Conservation (phyloP, 2,329 filamentous ascomycete species). For the Talaromyces sp. region DNA sequence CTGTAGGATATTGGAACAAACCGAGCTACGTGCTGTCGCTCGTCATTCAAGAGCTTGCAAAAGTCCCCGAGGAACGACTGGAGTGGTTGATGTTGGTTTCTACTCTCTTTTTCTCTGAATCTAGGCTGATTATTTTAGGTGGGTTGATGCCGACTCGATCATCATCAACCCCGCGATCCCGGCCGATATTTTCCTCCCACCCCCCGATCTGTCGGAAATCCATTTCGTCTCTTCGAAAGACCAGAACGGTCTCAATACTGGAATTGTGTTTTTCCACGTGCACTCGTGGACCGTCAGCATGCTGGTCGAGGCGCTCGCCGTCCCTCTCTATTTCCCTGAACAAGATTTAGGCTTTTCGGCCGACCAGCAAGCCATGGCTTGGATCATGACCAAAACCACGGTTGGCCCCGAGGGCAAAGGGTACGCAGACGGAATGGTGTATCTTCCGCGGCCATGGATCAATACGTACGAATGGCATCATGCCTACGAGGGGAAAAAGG, state of each 20-base stretch:
- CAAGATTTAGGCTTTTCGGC: constrained; percentile 12
- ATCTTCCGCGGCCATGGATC: constrained; percentile 22
- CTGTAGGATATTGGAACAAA: constrained; percentile 32
- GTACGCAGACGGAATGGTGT: constrained; percentile 15
- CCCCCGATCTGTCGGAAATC: constrained; percentile 21
- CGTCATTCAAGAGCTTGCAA: constrained; percentile 28
- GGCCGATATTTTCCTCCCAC: constrained; percentile 26
- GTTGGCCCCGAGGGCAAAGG: constrained; percentile 13
- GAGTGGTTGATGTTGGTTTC: constrained; percentile 32
- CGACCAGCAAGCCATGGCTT: constrained; percentile 20
- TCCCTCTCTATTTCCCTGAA: constrained; percentile 19
- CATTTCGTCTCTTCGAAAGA: constrained; percentile 26
- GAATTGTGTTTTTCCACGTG: constrained; percentile 27
- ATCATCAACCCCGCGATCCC: constrained; percentile 27
- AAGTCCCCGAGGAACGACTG: constrained; percentile 23
- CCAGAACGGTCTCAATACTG: constrained; percentile 26
- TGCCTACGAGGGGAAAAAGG: constrained; percentile 20
- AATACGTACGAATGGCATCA: constrained; percentile 23
- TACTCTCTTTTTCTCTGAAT: background rate
- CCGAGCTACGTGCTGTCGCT: constrained; percentile 24
- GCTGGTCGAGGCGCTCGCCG: constrained; percentile 21
- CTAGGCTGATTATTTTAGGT: constrained; percentile 15
- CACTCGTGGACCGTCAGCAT: constrained; percentile 25
- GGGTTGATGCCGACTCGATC: constrained; percentile 28
- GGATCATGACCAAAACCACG: constrained; percentile 16